Conservation (phyloP, 352 stramenopile genomes). For the Peronospora belbahrii region DNA sequence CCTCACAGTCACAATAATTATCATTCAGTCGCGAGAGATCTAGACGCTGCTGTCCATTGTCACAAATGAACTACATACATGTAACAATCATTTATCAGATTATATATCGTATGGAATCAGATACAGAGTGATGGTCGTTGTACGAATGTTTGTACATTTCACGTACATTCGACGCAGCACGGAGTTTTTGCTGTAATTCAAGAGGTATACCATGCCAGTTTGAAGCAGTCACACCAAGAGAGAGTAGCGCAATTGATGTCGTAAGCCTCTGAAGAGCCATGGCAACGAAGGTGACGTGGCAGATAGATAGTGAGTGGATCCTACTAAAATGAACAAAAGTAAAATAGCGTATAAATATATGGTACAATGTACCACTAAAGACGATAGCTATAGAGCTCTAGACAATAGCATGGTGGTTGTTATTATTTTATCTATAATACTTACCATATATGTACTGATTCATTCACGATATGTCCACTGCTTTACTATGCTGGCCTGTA, state of each 20-base stretch:
- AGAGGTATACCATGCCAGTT: constrained; percentile 36
- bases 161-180: constrained; percentile 30
- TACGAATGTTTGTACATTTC: background rate
- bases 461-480: too few species aligned
- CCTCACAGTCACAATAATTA: constrained; percentile 91
- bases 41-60: constrained; percentile 47
- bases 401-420: constrained; percentile 11
- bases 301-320: constrained; percentile 4
- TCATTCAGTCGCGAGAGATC: constrained; percentile 77
- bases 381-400: constrained; percentile 14
- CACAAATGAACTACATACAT: constrained; percentile 56
- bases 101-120: background rate
- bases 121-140: background rate
- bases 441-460: too few species aligned
- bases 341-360: background rate
- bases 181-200: constrained; percentile 33
- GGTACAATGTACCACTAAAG: constrained; percentile 1
- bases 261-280: constrained; percentile 19
- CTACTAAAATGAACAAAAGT: background rate
- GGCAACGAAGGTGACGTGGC: constrained; percentile 21
- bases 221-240: constrained; percentile 6
- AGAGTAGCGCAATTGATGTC: constrained; percentile 15
- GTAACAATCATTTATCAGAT: constrained; percentile 3
- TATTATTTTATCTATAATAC: too few species aligned
- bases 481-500: too few species aligned